These are phyloP conservation scores for Tetrahymena malaccensis DNA, from an alignment of 73 alveolate genomes.

Conservation along the genomic window DNA sequence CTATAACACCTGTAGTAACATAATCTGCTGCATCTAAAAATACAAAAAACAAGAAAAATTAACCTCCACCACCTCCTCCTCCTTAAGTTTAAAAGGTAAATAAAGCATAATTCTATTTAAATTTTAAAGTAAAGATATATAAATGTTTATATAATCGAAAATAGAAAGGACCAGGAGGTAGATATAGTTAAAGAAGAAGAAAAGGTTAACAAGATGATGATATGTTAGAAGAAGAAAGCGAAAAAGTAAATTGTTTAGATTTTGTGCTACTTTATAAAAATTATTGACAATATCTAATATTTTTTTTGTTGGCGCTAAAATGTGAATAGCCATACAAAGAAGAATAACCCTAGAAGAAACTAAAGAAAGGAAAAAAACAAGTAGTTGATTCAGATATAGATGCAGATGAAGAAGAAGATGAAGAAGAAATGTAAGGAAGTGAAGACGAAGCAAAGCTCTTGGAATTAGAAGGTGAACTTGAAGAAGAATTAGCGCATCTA, in stretches of 20 bases:
- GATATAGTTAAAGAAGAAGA: not conserved
- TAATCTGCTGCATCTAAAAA: not conserved
- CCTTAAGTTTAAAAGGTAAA: not conserved
- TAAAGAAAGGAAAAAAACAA: not conserved
- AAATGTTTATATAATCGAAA: not conserved
- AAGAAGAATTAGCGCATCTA: not conserved
- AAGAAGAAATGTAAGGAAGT: not conserved
- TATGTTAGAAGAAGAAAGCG: not conserved
- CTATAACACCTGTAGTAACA: not conserved
- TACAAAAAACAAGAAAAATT: not conserved
- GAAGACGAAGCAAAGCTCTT: not conserved
- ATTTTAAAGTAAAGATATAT: not conserved
- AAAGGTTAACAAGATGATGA: not conserved
- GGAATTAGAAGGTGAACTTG: not conserved
- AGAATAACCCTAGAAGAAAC: not conserved
- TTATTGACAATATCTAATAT: not conserved
- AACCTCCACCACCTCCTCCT: not conserved
- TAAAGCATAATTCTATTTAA: not conserved
- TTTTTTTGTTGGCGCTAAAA: not conserved
- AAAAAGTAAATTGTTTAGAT: not conserved
- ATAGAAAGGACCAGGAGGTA: not conserved
- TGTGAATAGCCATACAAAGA: not conserved
- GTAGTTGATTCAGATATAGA: not conserved
- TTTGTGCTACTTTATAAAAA: not conserved
- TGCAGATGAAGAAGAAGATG: not conserved